Evolutionary conservation across 305 asterid genomes (phyloP).

Genomic region (Fraxinus angustifolia): DNA sequence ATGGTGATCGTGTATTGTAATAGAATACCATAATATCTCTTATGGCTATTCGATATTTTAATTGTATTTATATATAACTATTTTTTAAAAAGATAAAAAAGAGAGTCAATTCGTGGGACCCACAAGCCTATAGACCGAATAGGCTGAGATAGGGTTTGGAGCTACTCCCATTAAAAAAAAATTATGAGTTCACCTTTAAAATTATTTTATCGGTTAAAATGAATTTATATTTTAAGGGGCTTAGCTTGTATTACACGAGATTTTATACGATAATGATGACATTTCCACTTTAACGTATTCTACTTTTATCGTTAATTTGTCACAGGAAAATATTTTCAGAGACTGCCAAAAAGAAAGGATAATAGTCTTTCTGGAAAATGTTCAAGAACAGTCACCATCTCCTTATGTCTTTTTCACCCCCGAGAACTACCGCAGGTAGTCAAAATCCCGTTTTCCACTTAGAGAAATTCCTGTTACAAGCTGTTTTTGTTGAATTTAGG

Average conservation of each 20-base stretch:
- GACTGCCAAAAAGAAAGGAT: constrained; percentile 31
- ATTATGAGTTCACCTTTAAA: neutral
- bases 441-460: neutral
- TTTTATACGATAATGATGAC: neutral
- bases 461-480: neutral
- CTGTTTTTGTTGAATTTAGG: neutral
- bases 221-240: neutral
- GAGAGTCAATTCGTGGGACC: neutral
- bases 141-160: neutral
- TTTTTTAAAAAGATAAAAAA: neutral
- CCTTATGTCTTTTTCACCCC: constrained; percentile 13
- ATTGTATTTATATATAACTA: too few relatives aligned
- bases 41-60: neutral
- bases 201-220: too few relatives aligned
- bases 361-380: constrained; percentile 24
- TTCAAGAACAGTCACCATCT: constrained; percentile 15
- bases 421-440: constrained; percentile 6
- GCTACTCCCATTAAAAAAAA: too few relatives aligned
- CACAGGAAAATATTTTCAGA: neutral
- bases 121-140: neutral
- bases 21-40: neutral
- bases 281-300: constrained; percentile 10
- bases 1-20: neutral
- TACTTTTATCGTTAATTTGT: constrained; percentile 11
- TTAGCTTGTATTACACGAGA: constrained; percentile 24